A percentile compares a stretch with the other conserved stretches of the same genome.
Conservation (phyloP, 129 eudicot genomes). For the Pseudognaphalium luteoalbum region DNA sequence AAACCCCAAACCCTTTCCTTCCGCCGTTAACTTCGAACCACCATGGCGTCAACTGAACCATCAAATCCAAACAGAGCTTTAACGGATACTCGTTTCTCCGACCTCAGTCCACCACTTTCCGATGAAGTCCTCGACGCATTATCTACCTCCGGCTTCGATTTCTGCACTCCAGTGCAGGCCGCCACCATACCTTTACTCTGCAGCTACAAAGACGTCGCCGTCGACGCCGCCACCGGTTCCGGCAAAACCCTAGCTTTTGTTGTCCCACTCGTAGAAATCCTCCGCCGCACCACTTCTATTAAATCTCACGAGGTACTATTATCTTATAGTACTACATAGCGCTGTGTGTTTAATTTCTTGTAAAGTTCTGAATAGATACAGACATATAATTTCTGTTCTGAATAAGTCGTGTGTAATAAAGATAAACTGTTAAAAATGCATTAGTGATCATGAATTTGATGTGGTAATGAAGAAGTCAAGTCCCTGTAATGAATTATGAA, state of each 20-base stretch:
- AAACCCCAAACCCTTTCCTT: constrained; percentile 20
- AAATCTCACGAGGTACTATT: constrained; percentile 75
- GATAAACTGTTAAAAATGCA: not conserved
- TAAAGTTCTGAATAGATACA: too few species aligned
- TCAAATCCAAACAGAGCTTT: constrained; percentile 69
- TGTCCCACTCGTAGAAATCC: constrained; percentile 83
- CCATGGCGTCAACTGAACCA: constrained; percentile 37
- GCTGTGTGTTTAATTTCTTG: too few species aligned
- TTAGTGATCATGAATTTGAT: constrained; percentile 16
- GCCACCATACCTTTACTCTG: constrained; percentile 88
- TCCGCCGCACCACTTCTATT: constrained; percentile 67
- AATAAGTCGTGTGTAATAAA: too few species aligned
- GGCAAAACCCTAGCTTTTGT: constrained; percentile 98
- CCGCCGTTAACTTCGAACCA: constrained; percentile 16
- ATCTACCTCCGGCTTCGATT: constrained; percentile 52
- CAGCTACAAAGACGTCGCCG: constrained; percentile 85
- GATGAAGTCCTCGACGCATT: constrained; percentile 62
- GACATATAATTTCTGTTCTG: too few species aligned
- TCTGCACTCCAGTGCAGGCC: constrained; percentile 95
- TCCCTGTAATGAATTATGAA: not conserved
- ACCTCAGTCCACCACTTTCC: constrained; percentile 71
- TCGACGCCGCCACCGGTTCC: constrained; percentile 99
- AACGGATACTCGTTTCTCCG: constrained; percentile 80
- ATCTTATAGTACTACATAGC: too few species aligned
- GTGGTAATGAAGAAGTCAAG: not conserved